Conservation (phyloP, 2,329 filamentous ascomycete genomes). For the Talaromyces piceae region DNA sequence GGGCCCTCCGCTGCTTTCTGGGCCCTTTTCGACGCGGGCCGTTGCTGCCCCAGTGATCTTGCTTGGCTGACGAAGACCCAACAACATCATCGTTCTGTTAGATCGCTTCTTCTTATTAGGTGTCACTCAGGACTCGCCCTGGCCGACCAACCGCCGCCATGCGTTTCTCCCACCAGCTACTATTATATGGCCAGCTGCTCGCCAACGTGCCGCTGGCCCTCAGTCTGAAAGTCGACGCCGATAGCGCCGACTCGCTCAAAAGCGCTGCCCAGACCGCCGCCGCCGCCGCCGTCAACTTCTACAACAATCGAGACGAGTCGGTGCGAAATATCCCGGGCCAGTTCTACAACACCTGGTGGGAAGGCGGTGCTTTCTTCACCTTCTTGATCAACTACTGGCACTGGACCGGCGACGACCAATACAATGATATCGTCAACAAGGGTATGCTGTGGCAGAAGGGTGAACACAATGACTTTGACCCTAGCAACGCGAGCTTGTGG, state of each 20-base stretch:
- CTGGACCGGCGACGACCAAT: constrained; percentile 63
- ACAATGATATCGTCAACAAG: constrained; percentile 59
- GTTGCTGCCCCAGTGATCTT: not conserved
- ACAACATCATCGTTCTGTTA: too few species aligned
- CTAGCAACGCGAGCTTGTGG: constrained; percentile 35
- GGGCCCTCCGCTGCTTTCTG: not conserved
- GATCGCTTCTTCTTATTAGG: too few species aligned
- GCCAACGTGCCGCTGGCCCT: constrained; percentile 3
- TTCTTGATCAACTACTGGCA: constrained; percentile 74
- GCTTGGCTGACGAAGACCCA: not conserved
- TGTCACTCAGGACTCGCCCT: not conserved
- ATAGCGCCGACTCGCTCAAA: constrained; percentile 26
- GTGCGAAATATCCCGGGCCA: constrained; percentile 39
- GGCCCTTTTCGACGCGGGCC: not conserved
- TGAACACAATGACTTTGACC: constrained; percentile 66
- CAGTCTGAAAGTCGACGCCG: constrained; percentile 15
- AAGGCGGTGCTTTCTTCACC: constrained; percentile 59
- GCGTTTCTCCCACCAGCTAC: not conserved
- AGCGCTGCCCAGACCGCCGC: constrained; percentile 29
- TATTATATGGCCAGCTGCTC: constrained; percentile 7
- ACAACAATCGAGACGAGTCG: constrained; percentile 30
- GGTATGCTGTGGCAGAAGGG: constrained; percentile 67
- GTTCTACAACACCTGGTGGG: constrained; percentile 52
- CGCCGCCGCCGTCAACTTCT: constrained; percentile 34
- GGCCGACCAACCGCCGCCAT: not conserved